These are phyloP conservation scores for Ophiorrhiza pumila DNA, from an alignment of 257 asterid genomes.

Conservation along the genomic window DNA sequence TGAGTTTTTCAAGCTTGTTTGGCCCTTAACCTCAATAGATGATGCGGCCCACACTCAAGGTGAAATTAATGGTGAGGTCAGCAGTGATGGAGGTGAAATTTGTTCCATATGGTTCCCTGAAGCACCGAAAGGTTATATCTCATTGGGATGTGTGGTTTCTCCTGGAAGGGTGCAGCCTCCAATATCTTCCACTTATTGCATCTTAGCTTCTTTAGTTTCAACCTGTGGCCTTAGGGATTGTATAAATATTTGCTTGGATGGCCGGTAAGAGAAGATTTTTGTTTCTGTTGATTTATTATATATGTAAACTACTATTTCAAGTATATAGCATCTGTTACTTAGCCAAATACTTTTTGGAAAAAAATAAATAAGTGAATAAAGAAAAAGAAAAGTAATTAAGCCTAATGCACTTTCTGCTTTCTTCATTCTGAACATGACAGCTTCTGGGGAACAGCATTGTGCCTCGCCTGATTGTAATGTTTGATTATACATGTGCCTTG, in stretches of 20 bases:
- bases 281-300: slow-evolving; percentile 13
- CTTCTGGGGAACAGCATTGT: neutral
- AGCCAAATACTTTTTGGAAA: no score
- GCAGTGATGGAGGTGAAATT: slow-evolving; percentile 32
- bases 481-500: neutral
- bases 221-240: slow-evolving; percentile 93
- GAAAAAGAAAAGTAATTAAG: neutral
- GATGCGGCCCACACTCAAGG: slow-evolving; percentile 24
- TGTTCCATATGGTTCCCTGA: slow-evolving; percentile 96
- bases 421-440: neutral
- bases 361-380: no score
- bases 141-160: slow-evolving; percentile 95
- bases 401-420: neutral
- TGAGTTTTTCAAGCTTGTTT: slow-evolving; percentile 67
- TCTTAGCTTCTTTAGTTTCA: slow-evolving; percentile 73
- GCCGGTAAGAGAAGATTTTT: slow-evolving; percentile 45
- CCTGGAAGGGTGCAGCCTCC: slow-evolving; percentile 69
- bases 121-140: slow-evolving; percentile 91
- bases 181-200: slow-evolving; percentile 72
- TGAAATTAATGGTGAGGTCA: slow-evolving; percentile 29
- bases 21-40: slow-evolving; percentile 51
- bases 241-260: slow-evolving; percentile 42
- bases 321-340: neutral
- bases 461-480: neutral
- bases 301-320: neutral